phyloP scores from a whole-genome alignment of 2,329 filamentous ascomycete species.

The Apiospora rasikravindrae region DNA sequence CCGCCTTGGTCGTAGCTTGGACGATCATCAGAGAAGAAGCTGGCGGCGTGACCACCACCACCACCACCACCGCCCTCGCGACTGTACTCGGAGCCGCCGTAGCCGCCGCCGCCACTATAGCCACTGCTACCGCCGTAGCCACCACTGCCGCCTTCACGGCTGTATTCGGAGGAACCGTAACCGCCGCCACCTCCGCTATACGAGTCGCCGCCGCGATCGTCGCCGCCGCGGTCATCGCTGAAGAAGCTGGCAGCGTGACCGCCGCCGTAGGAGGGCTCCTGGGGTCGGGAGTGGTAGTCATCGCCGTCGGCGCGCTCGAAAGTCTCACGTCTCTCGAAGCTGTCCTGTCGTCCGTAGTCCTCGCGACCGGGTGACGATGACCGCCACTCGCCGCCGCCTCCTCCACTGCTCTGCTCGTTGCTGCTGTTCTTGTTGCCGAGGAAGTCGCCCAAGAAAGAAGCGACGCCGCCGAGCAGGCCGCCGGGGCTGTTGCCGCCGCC shows the following conservation, averaged over 20 bases:
- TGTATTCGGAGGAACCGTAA: constrained; percentile 26
- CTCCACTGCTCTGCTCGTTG: constrained; percentile 49
- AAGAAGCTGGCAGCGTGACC: background rate
- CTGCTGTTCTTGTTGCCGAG: constrained; percentile 50
- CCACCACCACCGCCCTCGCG: constrained; percentile 28
- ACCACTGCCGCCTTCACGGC: constrained; percentile 18
- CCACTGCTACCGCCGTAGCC: constrained; percentile 18
- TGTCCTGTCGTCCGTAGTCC: constrained; percentile 56
- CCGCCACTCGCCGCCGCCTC: constrained; percentile 61
- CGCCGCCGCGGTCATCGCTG: constrained; percentile 29
- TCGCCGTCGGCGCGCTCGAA: constrained; percentile 32
- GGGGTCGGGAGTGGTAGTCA: background rate
- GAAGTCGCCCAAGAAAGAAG: constrained; percentile 63
- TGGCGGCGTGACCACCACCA: constrained; percentile 27
- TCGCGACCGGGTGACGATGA: constrained; percentile 60
- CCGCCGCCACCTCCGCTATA: constrained; percentile 29
- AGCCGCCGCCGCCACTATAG: background rate
- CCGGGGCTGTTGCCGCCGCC: constrained; percentile 44
- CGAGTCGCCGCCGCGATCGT: constrained; percentile 22
- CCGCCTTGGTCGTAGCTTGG: constrained; percentile 12
- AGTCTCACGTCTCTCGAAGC: constrained; percentile 52
- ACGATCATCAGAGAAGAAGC: background rate
- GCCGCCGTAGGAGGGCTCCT: background rate
- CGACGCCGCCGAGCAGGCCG: constrained; percentile 31
- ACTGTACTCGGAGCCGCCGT: constrained; percentile 27